Evolutionary conservation across 306 rosid genomes (phyloP).

Genomic region (Malus orientalis): DNA sequence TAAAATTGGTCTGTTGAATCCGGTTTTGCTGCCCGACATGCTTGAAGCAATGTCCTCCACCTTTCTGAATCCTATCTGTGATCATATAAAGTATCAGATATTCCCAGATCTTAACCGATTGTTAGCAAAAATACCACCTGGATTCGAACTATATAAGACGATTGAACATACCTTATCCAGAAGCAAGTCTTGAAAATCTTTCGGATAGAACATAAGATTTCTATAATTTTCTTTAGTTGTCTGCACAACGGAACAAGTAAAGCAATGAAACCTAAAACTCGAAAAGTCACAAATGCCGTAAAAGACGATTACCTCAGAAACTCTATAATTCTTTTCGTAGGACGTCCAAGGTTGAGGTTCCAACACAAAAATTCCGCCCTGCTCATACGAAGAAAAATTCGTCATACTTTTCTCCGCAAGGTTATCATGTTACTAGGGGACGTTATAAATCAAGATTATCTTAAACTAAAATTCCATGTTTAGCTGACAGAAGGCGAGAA

Average conservation of each 20-base stretch:
- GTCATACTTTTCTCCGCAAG: neutral
- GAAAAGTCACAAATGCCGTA: neutral
- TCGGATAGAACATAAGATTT: conserved; percentile 40
- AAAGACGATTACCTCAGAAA: conserved; percentile 35
- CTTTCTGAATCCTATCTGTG: conserved; percentile 71
- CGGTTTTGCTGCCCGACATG: conserved; percentile 51
- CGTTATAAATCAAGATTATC: neutral
- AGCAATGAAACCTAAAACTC: neutral
- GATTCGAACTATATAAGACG: neutral
- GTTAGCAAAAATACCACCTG: neutral
- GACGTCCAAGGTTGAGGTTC: conserved; percentile 99
- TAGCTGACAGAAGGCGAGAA: neutral
- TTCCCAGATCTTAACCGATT: neutral
- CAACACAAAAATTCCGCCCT: conserved; percentile 89
- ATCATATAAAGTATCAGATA: conserved; percentile 14
- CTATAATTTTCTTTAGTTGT: conserved; percentile 42
- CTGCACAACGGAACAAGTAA: conserved; percentile 27
- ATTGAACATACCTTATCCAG: conserved; percentile 64
- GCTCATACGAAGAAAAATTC: conserved; percentile 16
- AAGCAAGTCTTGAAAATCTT: conserved; percentile 61
- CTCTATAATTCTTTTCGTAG: conserved; percentile 34
- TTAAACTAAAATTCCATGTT: neutral
- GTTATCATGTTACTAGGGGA: neutral
- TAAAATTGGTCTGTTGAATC: conserved; percentile 80
- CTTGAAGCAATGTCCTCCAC: conserved; percentile 57